phyloP scores from a whole-genome alignment of 495 filamentous ascomycete species.

The Bombardia bombarda region DNA sequence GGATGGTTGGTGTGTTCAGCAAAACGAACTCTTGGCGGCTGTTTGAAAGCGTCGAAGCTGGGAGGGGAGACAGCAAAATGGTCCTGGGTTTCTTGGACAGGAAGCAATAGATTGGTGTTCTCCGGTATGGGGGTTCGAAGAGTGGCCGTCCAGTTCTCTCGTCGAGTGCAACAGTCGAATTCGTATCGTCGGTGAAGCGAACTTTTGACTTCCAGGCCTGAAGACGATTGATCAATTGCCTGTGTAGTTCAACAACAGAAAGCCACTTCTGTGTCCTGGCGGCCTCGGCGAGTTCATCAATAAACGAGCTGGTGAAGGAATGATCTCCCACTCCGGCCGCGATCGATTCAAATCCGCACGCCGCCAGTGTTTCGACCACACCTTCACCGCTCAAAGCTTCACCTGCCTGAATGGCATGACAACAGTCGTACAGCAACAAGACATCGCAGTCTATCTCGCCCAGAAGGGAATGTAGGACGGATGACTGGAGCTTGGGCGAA shows the following conservation, averaged over 20 bases:
- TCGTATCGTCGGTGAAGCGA: constrained; percentile 6
- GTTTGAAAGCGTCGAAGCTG: background rate
- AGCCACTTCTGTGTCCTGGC: constrained; percentile 11
- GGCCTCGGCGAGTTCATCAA: constrained; percentile 14
- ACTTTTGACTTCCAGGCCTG: constrained; percentile 7
- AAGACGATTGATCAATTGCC: constrained; percentile 13
- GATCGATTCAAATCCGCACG: constrained; percentile 17
- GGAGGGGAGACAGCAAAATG: constrained; percentile 10
- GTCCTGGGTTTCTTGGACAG: constrained; percentile 5
- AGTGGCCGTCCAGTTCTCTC: constrained; percentile 5
- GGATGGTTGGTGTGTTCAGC: background rate
- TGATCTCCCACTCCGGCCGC: constrained; percentile 9
- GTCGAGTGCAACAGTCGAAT: constrained; percentile 11
- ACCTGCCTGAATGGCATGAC: constrained; percentile 5
- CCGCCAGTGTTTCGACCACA: constrained; percentile 20
- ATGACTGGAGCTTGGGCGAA: constrained; percentile 12
- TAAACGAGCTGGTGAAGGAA: constrained; percentile 21
- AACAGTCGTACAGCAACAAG: constrained; percentile 18
- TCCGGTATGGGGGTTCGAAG: constrained; percentile 5
- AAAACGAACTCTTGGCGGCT: constrained; percentile 1
- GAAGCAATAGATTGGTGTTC: constrained; percentile 6
- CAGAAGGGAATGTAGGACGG: constrained; percentile 14
- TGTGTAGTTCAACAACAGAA: constrained; percentile 16
- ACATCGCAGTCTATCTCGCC: constrained; percentile 14
- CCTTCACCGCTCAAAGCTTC: constrained; percentile 3